Evolutionary conservation across 176 grass and related monocot genomes (phyloP).

Genomic region (Bromus sterilis): DNA sequence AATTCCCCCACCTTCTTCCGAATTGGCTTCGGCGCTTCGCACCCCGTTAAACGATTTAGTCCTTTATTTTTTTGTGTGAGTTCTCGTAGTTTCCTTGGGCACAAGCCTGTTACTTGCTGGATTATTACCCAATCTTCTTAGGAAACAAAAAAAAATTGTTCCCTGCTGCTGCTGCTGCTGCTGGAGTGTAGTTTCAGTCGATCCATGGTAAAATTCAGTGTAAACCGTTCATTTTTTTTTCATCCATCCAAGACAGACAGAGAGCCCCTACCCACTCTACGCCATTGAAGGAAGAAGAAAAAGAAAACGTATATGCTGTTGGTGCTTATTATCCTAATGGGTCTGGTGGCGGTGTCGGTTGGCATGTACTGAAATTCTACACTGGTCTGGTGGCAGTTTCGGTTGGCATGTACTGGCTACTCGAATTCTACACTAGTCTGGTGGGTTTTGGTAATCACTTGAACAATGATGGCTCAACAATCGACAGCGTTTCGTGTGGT

Average conservation of each 20-base stretch:
- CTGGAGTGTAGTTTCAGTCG: neutral
- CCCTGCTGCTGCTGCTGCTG: no score
- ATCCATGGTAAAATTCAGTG: neutral
- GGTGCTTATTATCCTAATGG: conserved; percentile 25
- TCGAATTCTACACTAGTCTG: conserved; percentile 6
- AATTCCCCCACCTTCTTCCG: no score
- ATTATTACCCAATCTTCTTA: accelerated
- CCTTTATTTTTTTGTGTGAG: no score
- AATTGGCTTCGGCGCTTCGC: no score
- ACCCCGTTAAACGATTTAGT: no score
- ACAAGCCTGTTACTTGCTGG: neutral
- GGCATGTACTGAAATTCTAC: conserved; percentile 1
- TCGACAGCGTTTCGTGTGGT: neutral
- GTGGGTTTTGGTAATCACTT: neutral
- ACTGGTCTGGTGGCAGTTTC: conserved; percentile 11
- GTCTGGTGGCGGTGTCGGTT: conserved; percentile 19
- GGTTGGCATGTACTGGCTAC: conserved; percentile 17
- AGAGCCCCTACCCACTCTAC: neutral
- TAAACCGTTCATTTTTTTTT: neutral
- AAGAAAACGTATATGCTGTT: neutral
- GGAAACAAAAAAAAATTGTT: neutral
- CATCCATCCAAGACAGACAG: neutral
- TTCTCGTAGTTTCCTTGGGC: neutral
- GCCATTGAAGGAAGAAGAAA: neutral
- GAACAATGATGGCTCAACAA: neutral